phyloP scores from a whole-genome alignment of 2,329 filamentous ascomycete genomes.

The Aspergillus pseudotamarii region DNA sequence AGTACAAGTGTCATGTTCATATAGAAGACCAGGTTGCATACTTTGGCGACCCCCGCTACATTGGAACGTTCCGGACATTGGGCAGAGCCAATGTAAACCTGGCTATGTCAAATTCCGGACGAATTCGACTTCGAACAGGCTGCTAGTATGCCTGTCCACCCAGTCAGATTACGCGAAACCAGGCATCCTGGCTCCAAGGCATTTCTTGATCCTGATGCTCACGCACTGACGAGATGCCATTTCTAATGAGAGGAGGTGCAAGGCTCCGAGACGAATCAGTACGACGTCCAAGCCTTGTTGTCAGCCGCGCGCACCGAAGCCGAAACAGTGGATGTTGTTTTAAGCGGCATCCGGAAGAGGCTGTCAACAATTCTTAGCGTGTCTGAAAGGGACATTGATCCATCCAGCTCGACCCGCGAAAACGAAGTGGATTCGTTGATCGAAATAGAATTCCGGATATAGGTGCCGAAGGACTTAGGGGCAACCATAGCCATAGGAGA shows the following conservation, averaged over 20 bases:
- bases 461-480: too few species aligned
- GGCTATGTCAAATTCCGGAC: too few species aligned
- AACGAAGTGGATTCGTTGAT: slow-evolving; percentile 30
- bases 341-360: slow-evolving; percentile 5
- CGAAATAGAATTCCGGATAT: slow-evolving; percentile 29
- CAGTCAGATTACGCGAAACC: not conserved
- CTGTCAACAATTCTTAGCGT: slow-evolving; percentile 21
- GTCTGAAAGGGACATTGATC: slow-evolving; percentile 23
- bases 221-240: not conserved
- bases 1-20: too few species aligned
- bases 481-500: slow-evolving; percentile 3
- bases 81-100: too few species aligned
- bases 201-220: not conserved
- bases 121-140: too few species aligned
- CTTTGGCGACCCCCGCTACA: too few species aligned
- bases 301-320: not conserved
- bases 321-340: not conserved
- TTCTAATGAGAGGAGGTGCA: not conserved
- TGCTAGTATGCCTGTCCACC: not conserved
- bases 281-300: not conserved
- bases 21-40: too few species aligned
- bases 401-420: slow-evolving; percentile 12
- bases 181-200: too few species aligned
- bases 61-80: too few species aligned
- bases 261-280: not conserved